A percentile compares a stretch with the other conserved stretches of the same genome.
Evolutionary conservation across 1,284 basidiomycete genomes (phyloP).

Genomic region (Ustilago hordei): DNA sequence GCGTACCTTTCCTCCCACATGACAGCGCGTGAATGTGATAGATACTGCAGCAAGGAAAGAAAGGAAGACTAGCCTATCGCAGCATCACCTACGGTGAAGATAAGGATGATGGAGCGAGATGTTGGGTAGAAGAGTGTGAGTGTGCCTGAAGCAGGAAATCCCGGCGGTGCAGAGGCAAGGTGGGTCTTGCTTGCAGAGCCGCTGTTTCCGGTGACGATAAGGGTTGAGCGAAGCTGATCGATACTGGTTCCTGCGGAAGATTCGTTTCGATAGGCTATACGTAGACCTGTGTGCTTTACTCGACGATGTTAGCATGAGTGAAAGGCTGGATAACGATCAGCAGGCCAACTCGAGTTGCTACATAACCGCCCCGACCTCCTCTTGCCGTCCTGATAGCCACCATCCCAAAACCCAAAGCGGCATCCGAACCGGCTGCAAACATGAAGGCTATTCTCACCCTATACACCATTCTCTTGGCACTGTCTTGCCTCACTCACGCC

Average conservation of each 20-base stretch:
- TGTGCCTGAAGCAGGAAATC: background rate
- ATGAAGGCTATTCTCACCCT: background rate
- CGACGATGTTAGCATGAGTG: too few relatives aligned
- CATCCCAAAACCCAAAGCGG: background rate
- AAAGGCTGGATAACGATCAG: too few relatives aligned
- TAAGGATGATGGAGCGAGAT: background rate
- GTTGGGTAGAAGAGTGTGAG: background rate
- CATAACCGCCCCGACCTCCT: too few relatives aligned
- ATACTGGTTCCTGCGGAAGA: too few relatives aligned
- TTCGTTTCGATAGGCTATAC: too few relatives aligned
- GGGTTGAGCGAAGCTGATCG: background rate
- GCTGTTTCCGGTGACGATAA: slow-evolving; percentile 2
- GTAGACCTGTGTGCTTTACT: too few relatives aligned
- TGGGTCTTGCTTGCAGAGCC: background rate
- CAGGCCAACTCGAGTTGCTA: too few relatives aligned
- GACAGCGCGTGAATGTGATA: background rate
- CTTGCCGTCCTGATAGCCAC: too few relatives aligned
- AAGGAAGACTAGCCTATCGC: background rate
- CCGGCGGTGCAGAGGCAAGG: background rate
- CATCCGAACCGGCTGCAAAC: background rate
- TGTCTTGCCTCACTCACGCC: background rate
- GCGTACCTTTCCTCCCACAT: background rate
- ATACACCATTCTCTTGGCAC: background rate
- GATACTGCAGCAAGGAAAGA: background rate
- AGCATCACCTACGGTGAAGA: background rate